phyloP scores from a whole-genome alignment of 768 basidiomycete species.

The Pisolithus marmoratus region DNA sequence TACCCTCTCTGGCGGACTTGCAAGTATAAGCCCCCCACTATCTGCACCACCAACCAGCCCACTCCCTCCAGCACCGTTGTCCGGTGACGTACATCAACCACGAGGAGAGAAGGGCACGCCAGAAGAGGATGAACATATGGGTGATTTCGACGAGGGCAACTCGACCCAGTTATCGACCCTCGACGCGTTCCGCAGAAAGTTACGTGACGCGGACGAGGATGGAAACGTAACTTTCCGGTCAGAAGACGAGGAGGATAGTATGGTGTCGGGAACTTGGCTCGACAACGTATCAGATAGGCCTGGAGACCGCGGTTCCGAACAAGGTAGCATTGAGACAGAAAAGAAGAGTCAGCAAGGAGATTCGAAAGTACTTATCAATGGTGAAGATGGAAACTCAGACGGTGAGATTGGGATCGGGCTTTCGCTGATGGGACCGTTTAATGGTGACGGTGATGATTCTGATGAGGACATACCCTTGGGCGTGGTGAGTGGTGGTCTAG shows the following conservation, averaged over 20 bases:
- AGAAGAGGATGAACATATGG: neutral
- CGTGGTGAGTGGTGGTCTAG: conserved; percentile 2
- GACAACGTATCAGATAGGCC: neutral
- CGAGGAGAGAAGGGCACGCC: neutral
- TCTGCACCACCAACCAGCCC: conserved; percentile 10
- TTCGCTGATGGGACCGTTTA: conserved; percentile 52
- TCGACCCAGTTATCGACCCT: conserved; percentile 21
- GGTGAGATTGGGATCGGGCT: conserved; percentile 67
- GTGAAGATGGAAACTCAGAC: conserved; percentile 39
- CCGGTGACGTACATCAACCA: neutral
- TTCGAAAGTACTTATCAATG: neutral
- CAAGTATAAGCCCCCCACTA: neutral
- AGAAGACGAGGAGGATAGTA: conserved; percentile 7
- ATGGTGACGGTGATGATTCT: conserved; percentile 24
- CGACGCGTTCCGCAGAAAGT: conserved; percentile 18
- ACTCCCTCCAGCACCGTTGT: conserved; percentile 1
- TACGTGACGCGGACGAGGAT: conserved; percentile 9
- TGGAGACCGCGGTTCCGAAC: neutral
- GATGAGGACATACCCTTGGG: conserved; percentile 1
- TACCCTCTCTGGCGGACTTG: neutral
- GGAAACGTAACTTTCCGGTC: neutral
- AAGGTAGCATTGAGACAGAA: neutral
- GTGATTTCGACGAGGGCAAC: conserved; percentile 11
- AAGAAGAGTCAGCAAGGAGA: neutral
- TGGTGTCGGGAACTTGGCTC: neutral